Conservation (phyloP, 1,139 yeast genomes). For the Pichia sp. region DNA sequence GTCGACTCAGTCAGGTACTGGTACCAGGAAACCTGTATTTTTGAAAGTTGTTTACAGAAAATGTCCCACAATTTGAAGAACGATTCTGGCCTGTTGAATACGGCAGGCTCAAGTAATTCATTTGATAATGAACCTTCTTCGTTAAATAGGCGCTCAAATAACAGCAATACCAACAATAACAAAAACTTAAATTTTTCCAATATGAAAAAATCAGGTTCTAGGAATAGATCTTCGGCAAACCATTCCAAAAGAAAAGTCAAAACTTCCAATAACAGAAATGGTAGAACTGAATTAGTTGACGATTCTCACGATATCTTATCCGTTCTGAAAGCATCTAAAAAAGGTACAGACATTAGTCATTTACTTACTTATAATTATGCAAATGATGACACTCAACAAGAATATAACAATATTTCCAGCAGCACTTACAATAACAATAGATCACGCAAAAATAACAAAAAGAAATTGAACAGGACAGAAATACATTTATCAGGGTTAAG, state of each 20-base stretch:
- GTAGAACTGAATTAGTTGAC: slow-evolving; percentile 14
- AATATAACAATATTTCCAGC: background rate
- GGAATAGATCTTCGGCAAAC: slow-evolving; percentile 8
- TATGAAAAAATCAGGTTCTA: slow-evolving; percentile 11
- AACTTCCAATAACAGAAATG: background rate
- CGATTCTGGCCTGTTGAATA: no score
- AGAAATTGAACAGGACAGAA: background rate
- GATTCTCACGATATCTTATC: slow-evolving; percentile 32
- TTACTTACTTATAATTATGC: slow-evolving; percentile 56
- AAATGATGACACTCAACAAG: slow-evolving; percentile 16
- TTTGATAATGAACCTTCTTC: no score
- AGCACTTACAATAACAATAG: slow-evolving; percentile 11
- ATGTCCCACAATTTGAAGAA: no score
- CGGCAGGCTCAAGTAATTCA: no score
- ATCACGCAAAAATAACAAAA: slow-evolving; percentile 10
- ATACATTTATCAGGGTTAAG: slow-evolving; percentile 54
- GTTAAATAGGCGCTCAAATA: no score
- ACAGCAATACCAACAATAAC: background rate
- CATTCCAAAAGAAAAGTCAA: slow-evolving; percentile 6
- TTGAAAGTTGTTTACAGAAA: no score
- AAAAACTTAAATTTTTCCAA: background rate
- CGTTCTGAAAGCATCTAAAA: slow-evolving; percentile 36
- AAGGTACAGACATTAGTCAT: slow-evolving; percentile 58
- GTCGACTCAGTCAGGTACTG: no score
- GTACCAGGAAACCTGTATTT: no score